Conservation (phyloP, 176 grass and related monocot species). For the Ampelocalamus luodianensis region DNA sequence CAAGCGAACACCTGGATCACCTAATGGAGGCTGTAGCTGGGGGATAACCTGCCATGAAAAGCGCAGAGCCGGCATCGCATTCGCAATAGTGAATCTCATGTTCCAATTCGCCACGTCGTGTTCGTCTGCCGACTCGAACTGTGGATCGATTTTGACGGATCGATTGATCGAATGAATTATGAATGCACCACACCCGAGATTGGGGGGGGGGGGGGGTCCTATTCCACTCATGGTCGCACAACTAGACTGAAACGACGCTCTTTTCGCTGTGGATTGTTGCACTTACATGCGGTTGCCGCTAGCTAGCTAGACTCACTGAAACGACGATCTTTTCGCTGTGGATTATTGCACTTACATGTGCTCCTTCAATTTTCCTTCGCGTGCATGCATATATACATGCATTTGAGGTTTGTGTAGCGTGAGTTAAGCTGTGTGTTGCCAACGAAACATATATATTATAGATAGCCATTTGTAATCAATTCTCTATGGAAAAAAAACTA, state of each 20-base stretch:
- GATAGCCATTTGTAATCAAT: too few species aligned
- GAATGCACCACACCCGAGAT: background rate
- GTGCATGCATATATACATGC: too few species aligned
- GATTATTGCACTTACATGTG: background rate
- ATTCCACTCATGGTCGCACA: background rate
- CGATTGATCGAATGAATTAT: background rate
- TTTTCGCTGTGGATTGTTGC: background rate
- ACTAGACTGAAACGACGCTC: background rate
- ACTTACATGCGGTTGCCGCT: too few species aligned
- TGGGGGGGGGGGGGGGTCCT: background rate
- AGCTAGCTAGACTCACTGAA: too few species aligned
- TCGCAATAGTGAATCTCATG: constrained; percentile 7
- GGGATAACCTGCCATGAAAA: constrained; percentile 22
- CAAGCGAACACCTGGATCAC: background rate
- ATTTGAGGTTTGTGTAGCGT: too few species aligned
- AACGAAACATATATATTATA: too few species aligned
- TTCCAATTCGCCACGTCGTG: constrained; percentile 38
- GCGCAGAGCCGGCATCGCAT: background rate
- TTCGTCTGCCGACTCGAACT: background rate
- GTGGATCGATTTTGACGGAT: background rate
- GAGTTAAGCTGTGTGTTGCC: too few species aligned
- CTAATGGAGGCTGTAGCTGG: background rate
- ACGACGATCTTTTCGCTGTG: background rate
- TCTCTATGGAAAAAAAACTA: too few species aligned
- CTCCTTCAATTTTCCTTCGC: too few species aligned